A percentile compares a stretch with the other conserved stretches of the same genome.
phyloP scores from a whole-genome alignment of 768 basidiomycete genomes.

The Mycena galopus region DNA sequence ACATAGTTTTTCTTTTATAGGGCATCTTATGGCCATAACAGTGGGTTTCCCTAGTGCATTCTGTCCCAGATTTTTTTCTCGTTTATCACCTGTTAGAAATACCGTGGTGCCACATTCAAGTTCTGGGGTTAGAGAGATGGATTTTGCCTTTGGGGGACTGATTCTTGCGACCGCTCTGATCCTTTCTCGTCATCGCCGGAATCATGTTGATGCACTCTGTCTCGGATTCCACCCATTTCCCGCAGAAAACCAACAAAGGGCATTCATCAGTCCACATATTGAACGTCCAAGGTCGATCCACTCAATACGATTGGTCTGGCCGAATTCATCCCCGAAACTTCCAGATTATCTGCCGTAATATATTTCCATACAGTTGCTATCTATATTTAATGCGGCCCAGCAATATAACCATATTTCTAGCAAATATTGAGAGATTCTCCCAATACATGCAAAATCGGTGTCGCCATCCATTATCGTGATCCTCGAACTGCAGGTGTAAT shows the following conservation, averaged over 20 bases:
- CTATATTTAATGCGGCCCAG: not conserved
- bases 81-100: no score
- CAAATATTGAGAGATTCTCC: not conserved
- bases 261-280: not conserved
- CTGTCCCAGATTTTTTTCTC: no score
- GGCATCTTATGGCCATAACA: not conserved
- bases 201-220: not conserved
- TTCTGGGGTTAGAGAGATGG: no score
- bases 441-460: not conserved
- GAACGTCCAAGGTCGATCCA: not conserved
- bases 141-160: not conserved
- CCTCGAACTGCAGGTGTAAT: not conserved
- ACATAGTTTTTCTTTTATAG: not conserved
- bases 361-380: not conserved
- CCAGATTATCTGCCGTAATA: not conserved
- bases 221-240: not conserved
- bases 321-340: not conserved
- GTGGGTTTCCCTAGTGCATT: conserved; percentile 1
- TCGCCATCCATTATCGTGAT: not conserved
- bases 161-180: not conserved
- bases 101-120: no score
- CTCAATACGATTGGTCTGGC: not conserved
- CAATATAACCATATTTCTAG: not conserved
- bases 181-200: not conserved
- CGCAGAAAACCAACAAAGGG: not conserved